Percentiles rank a stretch among this genome's conserved stretches.
Conservation (phyloP, 441 rosid genomes). For the Lepidium campestre region DNA sequence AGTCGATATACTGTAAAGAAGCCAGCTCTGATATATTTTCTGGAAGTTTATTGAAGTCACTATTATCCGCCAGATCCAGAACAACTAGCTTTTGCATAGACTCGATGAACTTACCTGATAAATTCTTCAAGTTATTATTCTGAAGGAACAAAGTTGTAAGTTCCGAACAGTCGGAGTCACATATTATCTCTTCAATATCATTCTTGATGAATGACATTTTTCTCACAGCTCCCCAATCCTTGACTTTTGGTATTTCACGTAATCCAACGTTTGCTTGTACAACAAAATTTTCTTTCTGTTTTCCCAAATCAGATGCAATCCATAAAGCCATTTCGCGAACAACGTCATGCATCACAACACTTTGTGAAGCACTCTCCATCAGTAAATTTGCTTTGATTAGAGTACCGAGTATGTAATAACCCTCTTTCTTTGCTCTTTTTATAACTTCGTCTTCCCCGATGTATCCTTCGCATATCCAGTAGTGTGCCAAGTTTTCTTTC, state of each 20-base stretch:
- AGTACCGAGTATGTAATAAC: slow-evolving; percentile 14
- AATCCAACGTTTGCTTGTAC: slow-evolving; percentile 21
- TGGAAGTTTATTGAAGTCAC: neutral
- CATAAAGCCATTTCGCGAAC: slow-evolving; percentile 40
- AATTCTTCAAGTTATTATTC: neutral
- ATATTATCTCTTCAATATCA: slow-evolving; percentile 1
- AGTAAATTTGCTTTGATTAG: slow-evolving; percentile 27
- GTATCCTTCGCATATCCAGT: neutral
- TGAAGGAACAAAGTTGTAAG: slow-evolving; percentile 27
- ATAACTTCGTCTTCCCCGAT: neutral
- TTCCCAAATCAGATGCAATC: slow-evolving; percentile 20
- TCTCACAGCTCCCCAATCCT: slow-evolving; percentile 19
- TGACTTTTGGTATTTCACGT: neutral
- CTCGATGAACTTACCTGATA: slow-evolving; percentile 5
- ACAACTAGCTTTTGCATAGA: slow-evolving; percentile 29
- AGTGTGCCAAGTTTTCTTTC: neutral
- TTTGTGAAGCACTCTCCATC: fast-evolving
- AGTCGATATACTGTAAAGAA: slow-evolving; percentile 8
- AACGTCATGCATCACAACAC: slow-evolving; percentile 22
- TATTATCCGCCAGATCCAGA: slow-evolving; percentile 3
- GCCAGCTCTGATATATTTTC: neutral
- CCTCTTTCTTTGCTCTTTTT: neutral
- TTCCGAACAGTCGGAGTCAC: neutral
- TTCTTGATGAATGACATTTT: slow-evolving; percentile 27
- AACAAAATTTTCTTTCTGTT: neutral